phyloP scores from a whole-genome alignment of 1,139 yeast genomes.

The Meyerozyma guilliermondii region DNA sequence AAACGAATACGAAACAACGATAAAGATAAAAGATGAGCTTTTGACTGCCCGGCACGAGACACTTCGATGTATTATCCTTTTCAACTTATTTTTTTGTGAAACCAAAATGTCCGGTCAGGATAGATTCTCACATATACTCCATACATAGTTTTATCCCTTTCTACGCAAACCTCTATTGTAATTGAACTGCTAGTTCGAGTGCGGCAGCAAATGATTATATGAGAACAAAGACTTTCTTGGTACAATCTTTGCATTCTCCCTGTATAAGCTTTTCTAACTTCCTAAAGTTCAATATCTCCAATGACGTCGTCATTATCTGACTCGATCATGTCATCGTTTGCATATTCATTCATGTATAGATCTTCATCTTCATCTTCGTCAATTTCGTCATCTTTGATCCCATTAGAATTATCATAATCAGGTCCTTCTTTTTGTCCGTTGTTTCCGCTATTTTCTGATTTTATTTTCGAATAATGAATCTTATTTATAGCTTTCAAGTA shows the following conservation, averaged over 20 bases:
- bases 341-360: constrained; percentile 17
- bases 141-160: too few species aligned
- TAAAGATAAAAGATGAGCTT: too few species aligned
- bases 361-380: constrained; percentile 19
- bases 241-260: background rate
- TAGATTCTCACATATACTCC: too few species aligned
- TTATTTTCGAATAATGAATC: constrained; percentile 34
- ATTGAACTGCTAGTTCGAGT: too few species aligned
- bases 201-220: too few species aligned
- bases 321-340: constrained; percentile 24
- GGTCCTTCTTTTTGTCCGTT: constrained; percentile 8
- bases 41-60: too few species aligned
- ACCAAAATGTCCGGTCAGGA: too few species aligned
- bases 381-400: constrained; percentile 16
- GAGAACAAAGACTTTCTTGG: background rate
- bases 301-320: constrained; percentile 25
- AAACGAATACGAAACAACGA: too few species aligned
- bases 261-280: background rate
- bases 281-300: constrained; percentile 32
- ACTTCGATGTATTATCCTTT: too few species aligned
- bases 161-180: too few species aligned
- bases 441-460: constrained; percentile 13
- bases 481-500: constrained; percentile 48
- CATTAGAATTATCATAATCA: constrained; percentile 16
- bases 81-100: too few species aligned